Evolutionary conservation across 2,329 filamentous ascomycete genomes (phyloP), one percentile per base, ranked within the genome.

Genomic region (Trichoderma endophyticum): DNA sequence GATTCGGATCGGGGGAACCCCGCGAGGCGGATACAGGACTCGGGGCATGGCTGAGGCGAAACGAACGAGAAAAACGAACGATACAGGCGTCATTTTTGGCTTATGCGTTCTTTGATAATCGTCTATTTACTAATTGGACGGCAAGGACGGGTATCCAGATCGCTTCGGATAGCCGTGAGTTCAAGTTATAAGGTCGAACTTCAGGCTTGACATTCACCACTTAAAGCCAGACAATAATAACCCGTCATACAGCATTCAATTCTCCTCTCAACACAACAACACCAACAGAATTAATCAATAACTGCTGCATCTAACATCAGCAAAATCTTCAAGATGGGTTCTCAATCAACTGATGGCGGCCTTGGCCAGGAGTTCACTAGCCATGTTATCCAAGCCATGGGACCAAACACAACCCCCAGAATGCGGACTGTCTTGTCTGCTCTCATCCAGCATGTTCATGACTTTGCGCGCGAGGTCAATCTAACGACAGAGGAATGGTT

Each of bases 401-500:
- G 93, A 5, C 90, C 92, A 75, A 89, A 91, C 74, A 91, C 92
- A 11, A 84, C 87, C 74, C 89, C 92, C 36, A 88, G 93, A 56
- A 87, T 91, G 77, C 88, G 90, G 72, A 84, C 90, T 76, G 86
- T 95, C 79, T 87, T 95, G 83, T 80, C 86, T 63, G 87, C 88
- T 34, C 83, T 95, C 73, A 90, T 95, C 78, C 86, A 85, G 71
- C 93, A 95, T 82, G 85, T 95, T 71, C 93, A 96, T 82, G 92
- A 94, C 82, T 95, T 95, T 80, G 89, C 91, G 51, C 90, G 92
- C 62, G 93, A 96, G 80, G 89, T 93, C 74, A 88, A 94, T 79
- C 88, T 96, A 72, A 95, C 92, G 8, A 86, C 89, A n/a, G 91
- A 92, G 71, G 93, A 96, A 83, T 95, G 92, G 93, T 87, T 92